Percentiles rank a stretch among this genome's conserved stretches.
These are phyloP conservation scores for Neofusicoccum sp. DNA, from an alignment of 2,329 filamentous ascomycete genomes.

Conservation along the genomic window DNA sequence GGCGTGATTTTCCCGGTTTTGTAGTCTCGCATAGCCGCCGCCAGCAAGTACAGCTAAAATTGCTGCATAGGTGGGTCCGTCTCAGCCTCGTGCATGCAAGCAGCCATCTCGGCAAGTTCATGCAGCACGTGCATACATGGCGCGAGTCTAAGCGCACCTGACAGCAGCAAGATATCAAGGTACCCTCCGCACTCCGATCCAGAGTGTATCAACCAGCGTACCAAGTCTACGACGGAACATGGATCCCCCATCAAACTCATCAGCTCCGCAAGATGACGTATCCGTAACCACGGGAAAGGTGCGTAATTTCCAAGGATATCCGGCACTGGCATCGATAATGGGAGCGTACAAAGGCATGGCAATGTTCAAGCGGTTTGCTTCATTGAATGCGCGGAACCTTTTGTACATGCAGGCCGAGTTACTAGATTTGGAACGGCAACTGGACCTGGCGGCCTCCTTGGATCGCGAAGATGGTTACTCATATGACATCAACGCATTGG, in stretches of 20 bases:
- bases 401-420: constrained; percentile 3
- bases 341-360: neutral
- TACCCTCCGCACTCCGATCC: no score
- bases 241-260: neutral
- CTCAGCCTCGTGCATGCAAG: no score
- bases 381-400: neutral
- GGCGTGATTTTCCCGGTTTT: no score
- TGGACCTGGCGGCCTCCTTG: neutral
- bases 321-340: neutral
- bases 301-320: neutral
- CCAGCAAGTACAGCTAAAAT: no score
- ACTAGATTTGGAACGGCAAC: neutral
- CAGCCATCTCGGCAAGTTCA: no score
- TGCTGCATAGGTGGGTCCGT: no score
- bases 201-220: no score
- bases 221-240: neutral
- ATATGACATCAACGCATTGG: neutral
- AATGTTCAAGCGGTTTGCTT: neutral
- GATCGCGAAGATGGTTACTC: neutral
- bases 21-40: no score
- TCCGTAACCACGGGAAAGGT: neutral
- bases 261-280: neutral
- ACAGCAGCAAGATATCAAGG: no score
- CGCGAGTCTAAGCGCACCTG: no score
- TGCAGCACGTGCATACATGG: no score